Base-by-base conservation (phyloP, 164 flowering plant species). In the Umbellularia californica region DNA sequence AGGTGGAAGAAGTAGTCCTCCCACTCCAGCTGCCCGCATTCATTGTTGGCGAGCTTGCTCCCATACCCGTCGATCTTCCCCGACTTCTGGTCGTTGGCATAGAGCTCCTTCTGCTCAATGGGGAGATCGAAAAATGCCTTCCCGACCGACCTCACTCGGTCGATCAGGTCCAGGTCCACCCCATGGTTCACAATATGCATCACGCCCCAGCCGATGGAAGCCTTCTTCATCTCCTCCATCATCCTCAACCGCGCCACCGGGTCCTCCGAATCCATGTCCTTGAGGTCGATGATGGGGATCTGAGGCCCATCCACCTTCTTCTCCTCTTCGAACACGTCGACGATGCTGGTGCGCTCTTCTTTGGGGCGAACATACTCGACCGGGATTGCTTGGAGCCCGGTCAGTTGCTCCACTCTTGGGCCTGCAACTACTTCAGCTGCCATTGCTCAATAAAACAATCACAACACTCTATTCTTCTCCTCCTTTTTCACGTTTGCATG, bases 1-100 rank as follows among this genome's bases (percentile, higher is more conserved):
- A 85, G 85, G 75, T 95, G 99, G 81, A 93, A 95, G 83, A 90
- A 92, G 72, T 95, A 92, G 75, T 95, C 99, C 81, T 90, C 95
- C 98, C 98, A 95, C 84, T 95, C 98, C 20, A 90, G 92, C 78
- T 83, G 90, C 5, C 95, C 97, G 58, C 88, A 80, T 12, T 88
- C 90, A 74, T 84, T 90, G 75, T 92, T 95, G 0, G 96, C 97
- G 0, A 95, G 86, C 86, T 95, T 93, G 84, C 98, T 95, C 0
- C 98, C 99, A 60, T 95, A 95, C 4, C 99, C 98, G 24, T 87
- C 86, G 27, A 95, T 83, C 76, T 85, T 90, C 3, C 98, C 99
- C 0, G 89, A 72, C 1, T 79, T 91, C 72, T 83, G 89, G 64
- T 93, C 95, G 69, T 93, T 92, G 9, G 97, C 97, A 70, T 90